Conservation (phyloP, 106 monocot species). For the Platanthera zijinensis region DNA sequence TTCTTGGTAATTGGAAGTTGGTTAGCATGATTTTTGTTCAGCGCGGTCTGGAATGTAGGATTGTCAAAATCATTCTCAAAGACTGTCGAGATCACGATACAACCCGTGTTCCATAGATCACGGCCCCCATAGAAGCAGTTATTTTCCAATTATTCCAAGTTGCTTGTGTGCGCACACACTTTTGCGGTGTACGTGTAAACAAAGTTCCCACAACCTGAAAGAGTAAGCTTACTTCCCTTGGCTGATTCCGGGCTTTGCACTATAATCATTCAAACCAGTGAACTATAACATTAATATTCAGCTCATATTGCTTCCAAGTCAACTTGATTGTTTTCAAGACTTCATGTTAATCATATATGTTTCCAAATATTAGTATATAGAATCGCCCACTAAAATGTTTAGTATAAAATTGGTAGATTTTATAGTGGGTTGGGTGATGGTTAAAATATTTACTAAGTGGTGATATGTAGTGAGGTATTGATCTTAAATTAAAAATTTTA, state of each 20-base stretch:
- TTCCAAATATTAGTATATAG: too few relatives aligned
- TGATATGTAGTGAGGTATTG: too few relatives aligned
- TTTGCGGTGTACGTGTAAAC: constrained; percentile 75
- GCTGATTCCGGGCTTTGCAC: too few relatives aligned
- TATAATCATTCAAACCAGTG: neutral
- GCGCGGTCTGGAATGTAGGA: constrained; percentile 26
- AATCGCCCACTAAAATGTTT: too few relatives aligned
- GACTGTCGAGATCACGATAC: constrained; percentile 46
- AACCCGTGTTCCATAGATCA: constrained; percentile 69
- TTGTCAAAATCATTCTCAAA: constrained; percentile 61
- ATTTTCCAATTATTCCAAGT: constrained; percentile 40
- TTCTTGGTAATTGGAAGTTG: neutral
- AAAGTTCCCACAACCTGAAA: constrained; percentile 63
- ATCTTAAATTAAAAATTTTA: too few relatives aligned
- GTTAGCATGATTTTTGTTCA: neutral
- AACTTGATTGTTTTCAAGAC: too few relatives aligned
- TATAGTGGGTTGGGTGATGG: too few relatives aligned
- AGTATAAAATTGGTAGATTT: too few relatives aligned
- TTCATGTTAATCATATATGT: too few relatives aligned
- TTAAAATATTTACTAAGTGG: too few relatives aligned
- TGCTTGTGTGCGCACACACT: constrained; percentile 56
- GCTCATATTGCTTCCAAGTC: too few relatives aligned
- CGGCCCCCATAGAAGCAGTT: constrained; percentile 79
- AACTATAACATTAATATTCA: neutral
- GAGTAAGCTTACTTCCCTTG: neutral